Evolutionary conservation across 768 basidiomycete genomes (phyloP), one percentile per base, ranked within the genome.

Genomic region (Pholiota molesta): DNA sequence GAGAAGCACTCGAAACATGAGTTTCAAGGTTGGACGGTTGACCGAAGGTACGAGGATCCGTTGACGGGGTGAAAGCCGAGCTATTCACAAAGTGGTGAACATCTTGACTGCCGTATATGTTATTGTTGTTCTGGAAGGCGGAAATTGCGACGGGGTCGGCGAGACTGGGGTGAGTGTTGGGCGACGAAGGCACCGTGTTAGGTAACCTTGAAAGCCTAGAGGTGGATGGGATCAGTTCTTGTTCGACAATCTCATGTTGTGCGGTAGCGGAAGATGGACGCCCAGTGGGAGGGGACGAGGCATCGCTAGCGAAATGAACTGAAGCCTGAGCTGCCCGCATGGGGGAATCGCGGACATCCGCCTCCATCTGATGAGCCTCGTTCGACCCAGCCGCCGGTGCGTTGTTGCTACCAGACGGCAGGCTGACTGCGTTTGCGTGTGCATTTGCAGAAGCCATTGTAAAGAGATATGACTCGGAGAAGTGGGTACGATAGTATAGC

Each of bases 131-230:
- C 71, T 74, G 64, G 61, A 73, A 72, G 76, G 78, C 70, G 62
- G 80, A 73, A 88, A 89, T 89, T 68, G 86, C 81, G 80, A 71
- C 74, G 66, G 68, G 69, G 71, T 68, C 73, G 65, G 71, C 69
- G 72, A 65, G 69, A 65, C 61, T 62, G 57, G 68, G 61, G 40
- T 71, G 67, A 61, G 62, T 42, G 16, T 42, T 62, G 65, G 70
- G 65, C 63, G 69, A 76, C 65, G 81, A 78, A 81, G 79, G 80
- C 83, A 83, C 81, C 74, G 76, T 68, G 63, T 59, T 40, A 8
- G 75, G 79, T 73, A 75, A 81, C 85, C 84, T 81, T 75, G 76
- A 69, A 56, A 61, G 71, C 82, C 87, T 89, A 81, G 74, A 81
- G 82, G 77, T 77, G 74, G 73, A 73, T 68, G 75, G 75, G 73